Evolutionary conservation across 306 rosid species (phyloP).

Genomic region (Dalbergia cultrata): DNA sequence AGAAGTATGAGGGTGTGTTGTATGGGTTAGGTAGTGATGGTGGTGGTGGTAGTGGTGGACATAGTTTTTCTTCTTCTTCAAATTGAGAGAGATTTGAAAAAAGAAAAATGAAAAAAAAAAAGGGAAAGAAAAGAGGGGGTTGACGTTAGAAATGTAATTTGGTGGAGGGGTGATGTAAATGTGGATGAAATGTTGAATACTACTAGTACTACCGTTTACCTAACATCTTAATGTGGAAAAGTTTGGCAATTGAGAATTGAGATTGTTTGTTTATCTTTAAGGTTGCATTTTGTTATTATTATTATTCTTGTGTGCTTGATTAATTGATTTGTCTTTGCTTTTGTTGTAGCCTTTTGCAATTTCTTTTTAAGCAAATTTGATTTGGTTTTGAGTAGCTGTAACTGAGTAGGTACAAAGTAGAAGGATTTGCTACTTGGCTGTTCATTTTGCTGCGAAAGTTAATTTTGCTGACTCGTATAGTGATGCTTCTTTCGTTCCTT

Average conservation of each 20-base stretch:
- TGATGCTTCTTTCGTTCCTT: too few species aligned
- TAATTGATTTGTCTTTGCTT: too few species aligned
- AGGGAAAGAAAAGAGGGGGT: background rate
- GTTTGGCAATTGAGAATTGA: background rate
- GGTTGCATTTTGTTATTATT: too few species aligned
- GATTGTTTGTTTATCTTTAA: too few species aligned
- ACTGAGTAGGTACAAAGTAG: background rate
- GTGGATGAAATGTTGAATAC: too few species aligned
- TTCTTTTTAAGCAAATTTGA: too few species aligned
- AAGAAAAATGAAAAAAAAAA: background rate
- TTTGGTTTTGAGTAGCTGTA: too few species aligned
- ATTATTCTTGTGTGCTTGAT: too few species aligned
- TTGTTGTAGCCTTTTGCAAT: too few species aligned
- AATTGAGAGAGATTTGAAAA: constrained; percentile 33
- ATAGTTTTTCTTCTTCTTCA: background rate
- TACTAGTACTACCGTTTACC: background rate
- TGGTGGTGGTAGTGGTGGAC: background rate
- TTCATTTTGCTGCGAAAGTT: background rate
- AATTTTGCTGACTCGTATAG: background rate
- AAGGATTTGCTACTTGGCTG: too few species aligned
- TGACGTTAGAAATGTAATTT: too few species aligned
- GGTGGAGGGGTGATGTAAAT: too few species aligned
- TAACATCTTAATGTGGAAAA: background rate
- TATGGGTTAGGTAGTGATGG: constrained; percentile 56
- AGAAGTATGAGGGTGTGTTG: constrained; percentile 67